Evolutionary conservation across 1,284 basidiomycete species (phyloP).

Genomic region (Heterobasidion parviporum): DNA sequence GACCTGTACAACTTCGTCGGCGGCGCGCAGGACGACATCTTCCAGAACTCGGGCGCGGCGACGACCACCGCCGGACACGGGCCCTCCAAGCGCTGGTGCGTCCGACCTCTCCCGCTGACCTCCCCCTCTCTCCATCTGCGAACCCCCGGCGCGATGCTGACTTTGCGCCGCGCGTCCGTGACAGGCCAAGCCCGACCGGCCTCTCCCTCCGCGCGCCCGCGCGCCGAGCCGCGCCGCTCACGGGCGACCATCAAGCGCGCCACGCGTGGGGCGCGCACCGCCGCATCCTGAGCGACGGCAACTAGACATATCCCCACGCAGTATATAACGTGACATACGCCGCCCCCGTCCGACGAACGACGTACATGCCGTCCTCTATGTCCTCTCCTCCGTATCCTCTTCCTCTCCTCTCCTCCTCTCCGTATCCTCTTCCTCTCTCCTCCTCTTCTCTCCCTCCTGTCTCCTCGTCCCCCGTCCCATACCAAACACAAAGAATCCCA

Average conservation of each 20-base stretch:
- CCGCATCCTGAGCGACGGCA: neutral
- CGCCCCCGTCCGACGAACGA: too few species aligned
- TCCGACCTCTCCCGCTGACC: neutral
- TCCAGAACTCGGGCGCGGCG: conserved; percentile 17
- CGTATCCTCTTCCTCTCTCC: neutral
- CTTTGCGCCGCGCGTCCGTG: too few species aligned
- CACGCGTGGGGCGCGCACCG: conserved; percentile 6
- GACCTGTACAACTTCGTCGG: conserved; percentile 50
- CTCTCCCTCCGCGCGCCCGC: neutral
- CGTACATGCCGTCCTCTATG: too few species aligned
- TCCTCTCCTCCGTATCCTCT: too few species aligned
- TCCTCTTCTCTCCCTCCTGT: too few species aligned
- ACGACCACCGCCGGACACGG: neutral
- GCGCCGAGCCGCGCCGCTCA: neutral
- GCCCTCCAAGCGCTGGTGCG: conserved; percentile 3
- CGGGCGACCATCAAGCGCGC: neutral
- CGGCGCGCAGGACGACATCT: conserved; percentile 59
- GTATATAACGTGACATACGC: neutral
- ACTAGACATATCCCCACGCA: neutral
- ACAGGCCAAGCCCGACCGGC: neutral
- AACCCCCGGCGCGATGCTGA: too few species aligned
- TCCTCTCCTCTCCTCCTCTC: neutral
- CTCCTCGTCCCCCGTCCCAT: too few species aligned
- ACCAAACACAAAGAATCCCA: too few species aligned
- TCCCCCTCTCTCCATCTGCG: neutral